phyloP scores from a whole-genome alignment of 495 filamentous ascomycete species.

The Hypoxylon lienhwacheense region DNA sequence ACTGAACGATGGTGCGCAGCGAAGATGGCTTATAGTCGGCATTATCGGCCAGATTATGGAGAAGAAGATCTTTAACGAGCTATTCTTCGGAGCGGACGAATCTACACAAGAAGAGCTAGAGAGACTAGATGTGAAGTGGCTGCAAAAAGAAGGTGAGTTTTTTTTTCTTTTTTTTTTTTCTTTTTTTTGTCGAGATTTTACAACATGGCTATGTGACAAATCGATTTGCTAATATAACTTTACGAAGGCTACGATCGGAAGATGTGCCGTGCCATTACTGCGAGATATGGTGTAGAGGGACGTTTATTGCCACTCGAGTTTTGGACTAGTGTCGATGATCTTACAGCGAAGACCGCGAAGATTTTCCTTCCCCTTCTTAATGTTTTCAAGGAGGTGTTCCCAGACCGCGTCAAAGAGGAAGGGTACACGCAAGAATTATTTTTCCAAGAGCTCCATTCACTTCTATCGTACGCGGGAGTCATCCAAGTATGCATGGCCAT shows the following conservation, averaged over 20 bases:
- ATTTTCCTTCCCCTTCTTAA: slow-evolving; percentile 48
- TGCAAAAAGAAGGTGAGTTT: slow-evolving; percentile 47
- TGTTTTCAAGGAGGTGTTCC: slow-evolving; percentile 38
- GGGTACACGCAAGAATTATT: slow-evolving; percentile 33
- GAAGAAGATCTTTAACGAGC: slow-evolving; percentile 46
- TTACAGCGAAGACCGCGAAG: slow-evolving; percentile 44
- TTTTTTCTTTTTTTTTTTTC: too few species aligned
- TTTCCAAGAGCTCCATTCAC: slow-evolving; percentile 48
- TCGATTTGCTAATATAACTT: neutral
- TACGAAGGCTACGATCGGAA: slow-evolving; percentile 49
- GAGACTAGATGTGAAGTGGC: slow-evolving; percentile 38
- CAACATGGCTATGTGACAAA: neutral
- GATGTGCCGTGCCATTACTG: slow-evolving; percentile 35
- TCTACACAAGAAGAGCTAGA: slow-evolving; percentile 38
- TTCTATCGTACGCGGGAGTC: slow-evolving; percentile 49
- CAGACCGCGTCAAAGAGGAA: neutral
- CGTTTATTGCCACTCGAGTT: slow-evolving; percentile 44
- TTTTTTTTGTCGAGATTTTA: too few species aligned
- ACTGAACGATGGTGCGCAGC: slow-evolving; percentile 36
- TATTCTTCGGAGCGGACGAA: slow-evolving; percentile 48
- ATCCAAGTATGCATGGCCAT: slow-evolving; percentile 48
- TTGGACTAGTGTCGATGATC: slow-evolving; percentile 44
- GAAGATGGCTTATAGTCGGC: slow-evolving; percentile 47
- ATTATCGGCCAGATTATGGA: slow-evolving; percentile 48
- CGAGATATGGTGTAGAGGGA: slow-evolving; percentile 34